Conservation (phyloP, 2,329 filamentous ascomycete genomes). For the Ascochyta pisi region DNA sequence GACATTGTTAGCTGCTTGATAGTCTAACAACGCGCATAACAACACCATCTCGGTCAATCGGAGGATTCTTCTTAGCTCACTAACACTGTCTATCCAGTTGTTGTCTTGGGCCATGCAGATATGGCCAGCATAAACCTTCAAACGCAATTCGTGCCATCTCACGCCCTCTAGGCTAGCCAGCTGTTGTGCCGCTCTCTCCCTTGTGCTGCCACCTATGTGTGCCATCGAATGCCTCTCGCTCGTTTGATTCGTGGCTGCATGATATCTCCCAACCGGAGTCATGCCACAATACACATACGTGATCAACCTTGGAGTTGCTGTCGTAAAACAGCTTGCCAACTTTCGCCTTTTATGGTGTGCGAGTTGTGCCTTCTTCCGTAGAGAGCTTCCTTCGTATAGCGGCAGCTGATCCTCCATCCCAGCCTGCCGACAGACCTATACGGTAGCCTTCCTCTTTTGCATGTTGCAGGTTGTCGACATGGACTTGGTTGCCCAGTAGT, state of each 20-base stretch:
- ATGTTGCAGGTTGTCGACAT: not conserved
- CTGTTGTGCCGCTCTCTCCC: constrained; percentile 9
- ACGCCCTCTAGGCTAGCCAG: constrained; percentile 17
- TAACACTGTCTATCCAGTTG: constrained; percentile 25
- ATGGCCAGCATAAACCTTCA: constrained; percentile 20
- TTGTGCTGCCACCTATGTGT: constrained; percentile 1
- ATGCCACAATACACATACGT: constrained; percentile 9
- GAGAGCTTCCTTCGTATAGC: constrained; percentile 21
- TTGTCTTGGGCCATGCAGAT: constrained; percentile 5
- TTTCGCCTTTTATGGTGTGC: not conserved
- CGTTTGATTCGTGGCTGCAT: constrained; percentile 4
- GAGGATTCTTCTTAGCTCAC: constrained; percentile 22
- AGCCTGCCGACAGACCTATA: constrained; percentile 8
- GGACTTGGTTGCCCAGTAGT: not conserved
- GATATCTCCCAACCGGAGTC: constrained; percentile 24
- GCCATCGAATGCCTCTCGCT: constrained; percentile 5
- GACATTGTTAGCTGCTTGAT: constrained; percentile 30
- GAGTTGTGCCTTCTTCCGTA: not conserved
- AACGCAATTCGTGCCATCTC: constrained; percentile 21
- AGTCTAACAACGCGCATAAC: constrained; percentile 24
- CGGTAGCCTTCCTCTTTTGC: constrained; percentile 15
- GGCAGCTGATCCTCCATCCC: constrained; percentile 5
- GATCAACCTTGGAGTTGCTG: not conserved
- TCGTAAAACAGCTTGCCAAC: not conserved
- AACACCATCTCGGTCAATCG: constrained; percentile 19